Conservation (phyloP, 2,329 filamentous ascomycete genomes). For the Juglanconis juglandina region DNA sequence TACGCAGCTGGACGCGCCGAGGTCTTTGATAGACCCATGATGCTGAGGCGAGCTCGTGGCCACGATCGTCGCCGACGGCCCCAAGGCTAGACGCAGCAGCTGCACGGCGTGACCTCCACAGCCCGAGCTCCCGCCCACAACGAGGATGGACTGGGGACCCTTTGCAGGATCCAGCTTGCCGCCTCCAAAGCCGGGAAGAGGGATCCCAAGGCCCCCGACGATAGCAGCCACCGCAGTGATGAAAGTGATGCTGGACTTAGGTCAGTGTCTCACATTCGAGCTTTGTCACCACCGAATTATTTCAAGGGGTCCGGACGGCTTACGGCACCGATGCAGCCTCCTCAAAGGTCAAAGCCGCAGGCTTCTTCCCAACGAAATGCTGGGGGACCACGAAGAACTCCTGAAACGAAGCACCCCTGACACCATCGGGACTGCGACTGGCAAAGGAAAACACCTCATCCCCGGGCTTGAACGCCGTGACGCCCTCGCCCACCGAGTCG, state of each 20-base stretch:
- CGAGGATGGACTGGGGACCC: constrained; percentile 27
- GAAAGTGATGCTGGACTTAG: constrained; percentile 22
- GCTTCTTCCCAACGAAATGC: constrained; percentile 26
- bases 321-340: constrained; percentile 31
- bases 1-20: constrained; percentile 22
- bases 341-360: constrained; percentile 26
- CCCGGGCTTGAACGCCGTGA: constrained; percentile 27
- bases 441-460: constrained; percentile 26
- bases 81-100: constrained; percentile 30
- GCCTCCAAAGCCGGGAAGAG: constrained; percentile 24
- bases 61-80: constrained; percentile 27
- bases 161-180: not conserved
- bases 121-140: constrained; percentile 34
- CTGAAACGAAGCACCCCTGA: constrained; percentile 25
- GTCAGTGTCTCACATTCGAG: not conserved
- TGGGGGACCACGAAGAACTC: constrained; percentile 24
- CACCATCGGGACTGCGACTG: constrained; percentile 10
- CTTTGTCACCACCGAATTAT: no score
- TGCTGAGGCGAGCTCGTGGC: constrained; percentile 30
- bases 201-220: constrained; percentile 23
- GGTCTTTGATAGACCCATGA: constrained; percentile 20
- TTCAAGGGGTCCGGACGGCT: not conserved
- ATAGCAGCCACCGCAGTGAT: constrained; percentile 24
- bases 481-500: constrained; percentile 29
- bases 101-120: constrained; percentile 32